A percentile compares a stretch with the other conserved stretches of the same genome.
Evolutionary conservation across 116 monocot genomes (phyloP).

Genomic region (Zostera marina): DNA sequence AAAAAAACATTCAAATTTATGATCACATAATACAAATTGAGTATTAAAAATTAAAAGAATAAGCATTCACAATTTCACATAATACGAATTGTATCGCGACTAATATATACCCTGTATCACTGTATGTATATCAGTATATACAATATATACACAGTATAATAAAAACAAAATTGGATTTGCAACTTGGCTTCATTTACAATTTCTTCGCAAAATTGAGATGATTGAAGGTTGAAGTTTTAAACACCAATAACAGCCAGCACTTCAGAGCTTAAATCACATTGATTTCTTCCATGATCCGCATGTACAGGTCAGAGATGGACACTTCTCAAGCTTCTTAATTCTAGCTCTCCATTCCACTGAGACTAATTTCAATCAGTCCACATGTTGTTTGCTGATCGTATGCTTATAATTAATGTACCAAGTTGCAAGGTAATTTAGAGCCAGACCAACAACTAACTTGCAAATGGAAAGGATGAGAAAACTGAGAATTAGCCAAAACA

Average conservation of each 20-base stretch:
- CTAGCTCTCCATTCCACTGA: no score
- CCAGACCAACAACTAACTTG: conserved; percentile 55
- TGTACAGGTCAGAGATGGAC: no score
- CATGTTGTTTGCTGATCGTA: conserved; percentile 47
- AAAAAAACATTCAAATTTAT: no score
- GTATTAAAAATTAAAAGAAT: no score
- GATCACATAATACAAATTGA: not conserved
- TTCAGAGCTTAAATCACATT: not conserved
- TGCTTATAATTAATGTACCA: conserved; percentile 75
- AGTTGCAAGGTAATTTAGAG: conserved; percentile 45
- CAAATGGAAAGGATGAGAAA: conserved; percentile 60
- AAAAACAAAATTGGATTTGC: not conserved
- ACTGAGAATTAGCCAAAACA: conserved; percentile 52
- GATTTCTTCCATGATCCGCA: no score
- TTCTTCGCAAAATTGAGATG: not conserved
- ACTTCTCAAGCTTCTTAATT: no score
- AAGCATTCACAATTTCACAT: not conserved
- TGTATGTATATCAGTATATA: no score
- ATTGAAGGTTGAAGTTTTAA: not conserved
- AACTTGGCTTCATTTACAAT: not conserved
- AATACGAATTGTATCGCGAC: no score
- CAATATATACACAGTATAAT: no score
- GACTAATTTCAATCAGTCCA: conserved; percentile 51
- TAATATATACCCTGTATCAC: no score
- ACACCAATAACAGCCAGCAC: not conserved